Evolutionary conservation across 345 rosid genomes (phyloP), one percentile per base, ranked within the genome.

Genomic region (Lenwebbia sp.): DNA sequence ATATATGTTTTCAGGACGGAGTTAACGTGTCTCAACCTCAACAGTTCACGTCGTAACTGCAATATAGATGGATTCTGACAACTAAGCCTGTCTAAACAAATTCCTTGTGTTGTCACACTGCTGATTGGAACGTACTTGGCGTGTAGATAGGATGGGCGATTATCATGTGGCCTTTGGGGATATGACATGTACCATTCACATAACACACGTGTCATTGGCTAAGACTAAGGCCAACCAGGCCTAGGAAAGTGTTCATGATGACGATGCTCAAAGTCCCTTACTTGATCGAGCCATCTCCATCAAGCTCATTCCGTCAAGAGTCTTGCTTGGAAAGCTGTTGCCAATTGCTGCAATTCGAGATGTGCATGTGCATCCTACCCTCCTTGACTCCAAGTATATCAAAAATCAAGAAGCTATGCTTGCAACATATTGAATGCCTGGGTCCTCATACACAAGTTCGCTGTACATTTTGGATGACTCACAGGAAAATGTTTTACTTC

Each of bases 91-190:
- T 56, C 26, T 56, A 56, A 25, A 56, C 22, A 25, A 55, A 23
- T 8, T 55, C 58, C 58, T 23, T 23, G 58, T 55, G 58, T 10
- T 23, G 12, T 56, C 40, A 3, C 57, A 3, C 26, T 54, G 8
- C 57, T 22, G 12, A 30, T 65, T 65, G 0, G 12, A 33, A 65
- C 33, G 13, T 50, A 0, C 3, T 33, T 17, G 3, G 23, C 4
- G 25, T 3, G 13, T 65, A 0, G 25, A 15, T 0, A 65, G 44
- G 44, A 65, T 1, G 44, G 17, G 76, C 13, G 1, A 65, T 65
- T 17, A 33, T 65, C 76, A 7, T 9, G 1, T 4, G 1, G 3
- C 0, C 3, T 9, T 8, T 10, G 3, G 13, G 13, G 3, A 54
- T 26, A 54, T 22, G 10, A 3, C 21, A 10, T 25, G 60, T 23